Evolutionary conservation across 2,329 filamentous ascomycete species (phyloP), one percentile per base, ranked within the genome.

Genomic region (Scedosporium apiospermum): DNA sequence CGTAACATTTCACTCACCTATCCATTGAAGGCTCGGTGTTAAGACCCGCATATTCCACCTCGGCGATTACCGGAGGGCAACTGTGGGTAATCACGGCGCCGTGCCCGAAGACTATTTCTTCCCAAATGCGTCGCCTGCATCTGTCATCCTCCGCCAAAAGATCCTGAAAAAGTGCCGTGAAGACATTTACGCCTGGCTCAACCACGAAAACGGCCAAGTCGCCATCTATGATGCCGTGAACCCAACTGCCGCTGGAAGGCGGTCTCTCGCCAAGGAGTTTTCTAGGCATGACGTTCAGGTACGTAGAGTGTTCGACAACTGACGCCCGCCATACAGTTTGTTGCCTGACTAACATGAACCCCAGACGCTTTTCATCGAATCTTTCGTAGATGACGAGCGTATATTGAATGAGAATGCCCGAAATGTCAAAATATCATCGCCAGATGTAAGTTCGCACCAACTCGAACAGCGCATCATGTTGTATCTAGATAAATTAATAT

Each of bases 141-240:
- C 95, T 1, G 90, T 98, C n/a, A 86, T 98, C 67, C 79, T 99
- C 59, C 87, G 95, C 41, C 95, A 98, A 74, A 97, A 97, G 79
- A 99, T 99, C 61, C 81, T 99, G 21, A 96, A 97, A 77, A 96
- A 96, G 73, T 99, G 95, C 69, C 87, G 95, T 64, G 93, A 98
- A 72, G 95, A 99, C 71, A 97, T 99, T 63, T 96, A 97, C 71
- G 88, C 89, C 62, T 99, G 96, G 81, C 79, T 99, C 55, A 96
- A 98, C 70, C 90, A 97, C 68, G 95, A 98, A 71, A 98, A 98
- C 69, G 95, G 95, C 12, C 95, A 99, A 72, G 93, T 99, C 62
- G 95, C 95, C 63, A 98, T 99, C 64, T 99, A 98, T 73, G 95
- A 99, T 75, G 95, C 96, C 30, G 96, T 99, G 18, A 99, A 99